Percentiles rank a stretch among this genome's conserved stretches.
Conservation (phyloP, 2,329 filamentous ascomycete species). For the Ophiocordyceps camponoti-floridani region DNA sequence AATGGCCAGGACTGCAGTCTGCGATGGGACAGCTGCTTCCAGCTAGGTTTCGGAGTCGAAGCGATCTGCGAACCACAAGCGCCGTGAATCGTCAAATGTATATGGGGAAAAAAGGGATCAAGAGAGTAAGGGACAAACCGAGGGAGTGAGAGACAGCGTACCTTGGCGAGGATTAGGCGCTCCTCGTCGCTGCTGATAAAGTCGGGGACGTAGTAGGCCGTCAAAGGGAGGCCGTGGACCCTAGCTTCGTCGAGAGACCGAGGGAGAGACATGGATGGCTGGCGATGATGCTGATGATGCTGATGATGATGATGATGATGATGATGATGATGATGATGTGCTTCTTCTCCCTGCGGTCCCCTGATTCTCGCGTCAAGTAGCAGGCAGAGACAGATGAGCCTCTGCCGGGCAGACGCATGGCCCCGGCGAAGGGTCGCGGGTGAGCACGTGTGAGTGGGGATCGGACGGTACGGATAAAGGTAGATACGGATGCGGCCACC, state of each 20-base stretch:
- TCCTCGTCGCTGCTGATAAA: conserved; percentile 72
- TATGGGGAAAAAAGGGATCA: too few species aligned
- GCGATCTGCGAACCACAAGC: conserved; percentile 24
- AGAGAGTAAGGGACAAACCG: too few species aligned
- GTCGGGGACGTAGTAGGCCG: conserved; percentile 70
- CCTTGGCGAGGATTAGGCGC: conserved; percentile 50
- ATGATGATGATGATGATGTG: too few species aligned
- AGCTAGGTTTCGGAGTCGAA: conserved; percentile 54
- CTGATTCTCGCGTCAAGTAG: too few species aligned
- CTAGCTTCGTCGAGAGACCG: conserved; percentile 28
- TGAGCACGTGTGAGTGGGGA: too few species aligned
- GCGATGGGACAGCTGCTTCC: conserved; percentile 77
- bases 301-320: too few species aligned
- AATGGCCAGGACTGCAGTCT: conserved; percentile 85
- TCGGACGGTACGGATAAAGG: too few species aligned
- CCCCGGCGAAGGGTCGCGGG: too few species aligned
- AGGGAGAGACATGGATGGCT: conserved; percentile 17
- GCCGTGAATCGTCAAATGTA: too few species aligned
- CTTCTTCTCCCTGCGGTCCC: not conserved
- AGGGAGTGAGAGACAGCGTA: conserved; percentile 11
- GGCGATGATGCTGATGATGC: not conserved
- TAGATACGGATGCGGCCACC: too few species aligned
- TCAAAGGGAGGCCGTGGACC: conserved; percentile 37
- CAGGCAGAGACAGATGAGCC: too few species aligned
- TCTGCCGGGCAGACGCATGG: too few species aligned